A percentile compares a stretch with the other conserved stretches of the same genome.
phyloP scores from a whole-genome alignment of 306 rosid genomes.

The Hippophae tibetana region DNA sequence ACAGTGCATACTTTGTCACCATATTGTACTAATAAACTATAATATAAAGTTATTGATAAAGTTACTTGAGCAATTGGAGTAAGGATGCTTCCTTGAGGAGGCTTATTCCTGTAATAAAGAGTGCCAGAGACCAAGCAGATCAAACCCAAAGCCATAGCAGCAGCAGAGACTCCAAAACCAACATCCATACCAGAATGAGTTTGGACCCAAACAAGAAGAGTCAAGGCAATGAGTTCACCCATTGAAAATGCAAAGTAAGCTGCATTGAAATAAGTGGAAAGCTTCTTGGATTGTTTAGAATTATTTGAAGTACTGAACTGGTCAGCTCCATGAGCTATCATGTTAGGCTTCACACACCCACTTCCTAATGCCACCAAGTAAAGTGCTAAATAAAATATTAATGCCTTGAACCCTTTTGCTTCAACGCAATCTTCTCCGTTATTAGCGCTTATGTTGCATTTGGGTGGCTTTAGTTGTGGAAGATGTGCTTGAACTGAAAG shows the following conservation, averaged over 20 bases:
- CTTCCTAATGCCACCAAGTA: slow-evolving; percentile 92
- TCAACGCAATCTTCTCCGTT: slow-evolving; percentile 40
- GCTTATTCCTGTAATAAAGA: slow-evolving; percentile 69
- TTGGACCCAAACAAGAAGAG: slow-evolving; percentile 85
- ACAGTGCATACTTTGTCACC: not conserved
- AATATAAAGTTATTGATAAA: not conserved
- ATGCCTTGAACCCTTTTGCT: slow-evolving; percentile 68
- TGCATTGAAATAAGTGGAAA: slow-evolving; percentile 76
- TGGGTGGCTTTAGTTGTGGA: slow-evolving; percentile 68
- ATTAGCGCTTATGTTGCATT: slow-evolving; percentile 34
- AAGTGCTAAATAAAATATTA: slow-evolving; percentile 69
- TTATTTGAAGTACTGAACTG: slow-evolving; percentile 45
- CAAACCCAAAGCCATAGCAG: slow-evolving; percentile 77
- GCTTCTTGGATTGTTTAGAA: slow-evolving; percentile 43
- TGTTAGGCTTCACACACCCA: slow-evolving; percentile 91
- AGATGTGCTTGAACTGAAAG: slow-evolving; percentile 93
- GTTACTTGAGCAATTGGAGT: slow-evolving; percentile 77
- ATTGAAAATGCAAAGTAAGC: slow-evolving; percentile 84
- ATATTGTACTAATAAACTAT: not conserved
- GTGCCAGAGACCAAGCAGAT: slow-evolving; percentile 62
- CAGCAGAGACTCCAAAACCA: slow-evolving; percentile 91
- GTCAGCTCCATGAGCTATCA: slow-evolving; percentile 92
- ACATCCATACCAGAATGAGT: slow-evolving; percentile 98
- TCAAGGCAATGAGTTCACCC: slow-evolving; percentile 80
- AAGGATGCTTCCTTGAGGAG: slow-evolving; percentile 77